Evolutionary conservation across 2,329 filamentous ascomycete genomes (phyloP).

Genomic region (Chrysosporium queenslandicum): DNA sequence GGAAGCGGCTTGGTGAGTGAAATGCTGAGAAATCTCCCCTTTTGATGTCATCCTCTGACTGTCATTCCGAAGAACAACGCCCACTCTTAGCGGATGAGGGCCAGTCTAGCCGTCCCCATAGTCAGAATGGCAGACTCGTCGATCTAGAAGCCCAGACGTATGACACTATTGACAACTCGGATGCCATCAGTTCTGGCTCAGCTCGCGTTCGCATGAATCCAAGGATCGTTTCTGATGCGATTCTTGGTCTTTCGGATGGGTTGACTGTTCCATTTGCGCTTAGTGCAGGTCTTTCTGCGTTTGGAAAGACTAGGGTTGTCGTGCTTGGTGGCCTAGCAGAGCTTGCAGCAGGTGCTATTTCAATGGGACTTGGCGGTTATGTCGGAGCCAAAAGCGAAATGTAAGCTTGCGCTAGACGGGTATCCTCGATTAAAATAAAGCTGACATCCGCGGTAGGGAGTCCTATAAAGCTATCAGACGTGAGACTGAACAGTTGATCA

Average conservation of each 20-base stretch:
- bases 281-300: slow-evolving; percentile 34
- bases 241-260: slow-evolving; percentile 36
- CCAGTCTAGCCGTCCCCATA: neutral
- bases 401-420: slow-evolving; percentile 27
- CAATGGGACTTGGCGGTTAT: slow-evolving; percentile 37
- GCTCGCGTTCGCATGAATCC: slow-evolving; percentile 32
- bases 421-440: neutral
- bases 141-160: slow-evolving; percentile 7
- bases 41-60: neutral
- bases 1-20: neutral
- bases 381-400: slow-evolving; percentile 43
- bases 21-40: neutral
- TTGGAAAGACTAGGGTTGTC: slow-evolving; percentile 32
- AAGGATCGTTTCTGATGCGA: slow-evolving; percentile 39
- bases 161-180: slow-evolving; percentile 18
- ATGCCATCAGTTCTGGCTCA: slow-evolving; percentile 18
- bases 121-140: neutral
- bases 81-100: neutral
- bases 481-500: slow-evolving; percentile 35
- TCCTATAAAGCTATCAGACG: slow-evolving; percentile 39
- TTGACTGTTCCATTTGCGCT: slow-evolving; percentile 38
- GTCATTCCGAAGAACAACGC: neutral
- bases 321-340: slow-evolving; percentile 36
- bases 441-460: slow-evolving; percentile 26
- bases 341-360: slow-evolving; percentile 34